phyloP scores from a whole-genome alignment of 2,329 filamentous ascomycete species.

The Trichoderma hamatum region DNA sequence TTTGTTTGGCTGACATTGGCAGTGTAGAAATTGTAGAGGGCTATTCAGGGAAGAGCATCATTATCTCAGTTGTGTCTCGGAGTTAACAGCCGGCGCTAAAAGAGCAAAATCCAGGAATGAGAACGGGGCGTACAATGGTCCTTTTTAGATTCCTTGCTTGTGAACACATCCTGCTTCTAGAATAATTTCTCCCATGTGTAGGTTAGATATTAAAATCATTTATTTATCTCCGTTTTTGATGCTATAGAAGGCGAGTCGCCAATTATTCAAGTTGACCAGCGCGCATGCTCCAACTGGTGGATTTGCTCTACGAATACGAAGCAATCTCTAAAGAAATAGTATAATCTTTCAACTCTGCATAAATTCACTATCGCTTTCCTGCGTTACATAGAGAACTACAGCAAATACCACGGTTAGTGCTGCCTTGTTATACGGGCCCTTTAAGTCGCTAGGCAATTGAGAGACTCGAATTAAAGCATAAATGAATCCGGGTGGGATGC shows the following conservation, averaged over 20 bases:
- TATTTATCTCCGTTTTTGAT: no score
- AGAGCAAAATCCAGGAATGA: not conserved
- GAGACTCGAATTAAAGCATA: not conserved
- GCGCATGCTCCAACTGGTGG: not conserved
- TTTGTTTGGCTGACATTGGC: not conserved
- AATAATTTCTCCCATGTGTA: not conserved
- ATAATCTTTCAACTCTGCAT: no score
- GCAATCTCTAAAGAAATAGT: no score
- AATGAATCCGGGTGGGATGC: not conserved
- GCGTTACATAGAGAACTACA: no score
- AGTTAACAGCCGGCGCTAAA: not conserved
- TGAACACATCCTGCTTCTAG: not conserved
- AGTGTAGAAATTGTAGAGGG: not conserved
- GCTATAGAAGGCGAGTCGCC: no score
- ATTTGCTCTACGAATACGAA: not conserved
- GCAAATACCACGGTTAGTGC: not conserved
- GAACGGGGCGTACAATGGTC: not conserved
- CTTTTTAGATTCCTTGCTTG: not conserved
- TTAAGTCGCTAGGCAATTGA: not conserved
- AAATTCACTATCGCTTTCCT: no score
- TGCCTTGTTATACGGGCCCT: not conserved
- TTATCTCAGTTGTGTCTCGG: not conserved
- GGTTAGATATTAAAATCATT: not conserved
- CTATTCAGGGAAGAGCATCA: not conserved
- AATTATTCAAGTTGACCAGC: not conserved